A percentile compares a stretch with the other conserved stretches of the same genome.
phyloP scores from a whole-genome alignment of 164 flowering plant species.

The Magnolia kwangsiensis region DNA sequence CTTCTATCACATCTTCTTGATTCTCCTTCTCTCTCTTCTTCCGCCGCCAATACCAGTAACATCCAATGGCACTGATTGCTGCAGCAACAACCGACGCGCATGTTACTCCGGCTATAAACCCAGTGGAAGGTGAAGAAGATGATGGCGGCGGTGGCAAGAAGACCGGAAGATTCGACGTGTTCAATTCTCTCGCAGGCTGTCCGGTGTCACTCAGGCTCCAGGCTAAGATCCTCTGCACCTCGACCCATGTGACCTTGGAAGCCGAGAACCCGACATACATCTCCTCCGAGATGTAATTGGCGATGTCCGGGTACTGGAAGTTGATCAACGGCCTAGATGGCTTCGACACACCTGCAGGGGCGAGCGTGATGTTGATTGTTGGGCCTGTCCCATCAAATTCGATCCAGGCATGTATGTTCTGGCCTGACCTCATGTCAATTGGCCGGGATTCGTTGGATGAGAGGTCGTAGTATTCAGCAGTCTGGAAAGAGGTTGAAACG shows the following conservation, averaged over 20 bases:
- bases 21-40: constrained; percentile 31
- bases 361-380: constrained; percentile 66
- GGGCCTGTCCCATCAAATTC: constrained; percentile 51
- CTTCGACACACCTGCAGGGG: constrained; percentile 37
- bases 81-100: constrained; percentile 30
- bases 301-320: constrained; percentile 35
- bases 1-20: constrained; percentile 36
- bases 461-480: constrained; percentile 50
- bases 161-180: constrained; percentile 47
- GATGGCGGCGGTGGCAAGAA: constrained; percentile 29
- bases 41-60: constrained; percentile 39
- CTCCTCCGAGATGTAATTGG: constrained; percentile 37
- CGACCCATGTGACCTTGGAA: constrained; percentile 55
- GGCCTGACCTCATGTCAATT: constrained; percentile 54
- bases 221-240: constrained; percentile 60
- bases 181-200: constrained; percentile 39
- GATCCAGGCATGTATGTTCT: constrained; percentile 75
- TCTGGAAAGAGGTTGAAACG: constrained; percentile 27
- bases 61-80: constrained; percentile 13
- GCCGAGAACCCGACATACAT: constrained; percentile 86
- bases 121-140: constrained; percentile 31
- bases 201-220: constrained; percentile 77
- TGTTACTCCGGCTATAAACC: constrained; percentile 51
- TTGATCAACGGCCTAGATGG: constrained; percentile 47
- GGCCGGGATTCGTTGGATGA: constrained; percentile 26